Percentiles rank a stretch among this genome's conserved stretches.
phyloP scores from a whole-genome alignment of 495 filamentous ascomycete species.

The Trichoderma parareesei region DNA sequence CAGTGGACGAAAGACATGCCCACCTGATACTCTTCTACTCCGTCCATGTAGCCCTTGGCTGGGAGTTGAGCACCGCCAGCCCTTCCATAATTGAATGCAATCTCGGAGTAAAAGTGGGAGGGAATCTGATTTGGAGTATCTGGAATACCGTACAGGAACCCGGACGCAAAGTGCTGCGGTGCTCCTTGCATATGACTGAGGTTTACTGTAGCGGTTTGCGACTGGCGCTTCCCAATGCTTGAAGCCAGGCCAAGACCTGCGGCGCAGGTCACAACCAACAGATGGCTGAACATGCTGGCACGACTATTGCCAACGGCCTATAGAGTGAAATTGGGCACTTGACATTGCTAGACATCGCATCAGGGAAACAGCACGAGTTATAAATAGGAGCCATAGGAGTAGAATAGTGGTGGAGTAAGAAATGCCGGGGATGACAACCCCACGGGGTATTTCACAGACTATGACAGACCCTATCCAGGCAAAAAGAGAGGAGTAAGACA shows the following conservation, averaged over 20 bases:
- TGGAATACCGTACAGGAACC: background rate
- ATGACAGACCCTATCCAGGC: too few relatives aligned
- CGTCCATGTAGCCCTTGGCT: background rate
- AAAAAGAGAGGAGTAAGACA: too few relatives aligned
- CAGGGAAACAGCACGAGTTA: too few relatives aligned
- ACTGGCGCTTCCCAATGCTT: background rate
- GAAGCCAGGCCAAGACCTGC: background rate
- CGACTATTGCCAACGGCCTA: background rate
- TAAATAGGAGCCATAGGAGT: too few relatives aligned
- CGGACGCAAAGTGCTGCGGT: background rate
- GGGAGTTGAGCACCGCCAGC: constrained; percentile 1
- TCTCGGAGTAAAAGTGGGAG: background rate
- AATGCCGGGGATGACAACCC: too few relatives aligned
- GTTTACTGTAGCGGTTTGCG: background rate
- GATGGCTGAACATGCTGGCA: background rate
- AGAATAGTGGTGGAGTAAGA: too few relatives aligned
- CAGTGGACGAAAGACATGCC: background rate
- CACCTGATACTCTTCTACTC: background rate
- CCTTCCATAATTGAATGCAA: background rate
- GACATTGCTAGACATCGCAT: too few relatives aligned
- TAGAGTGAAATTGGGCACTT: too few relatives aligned
- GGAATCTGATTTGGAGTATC: background rate
- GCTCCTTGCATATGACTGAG: background rate
- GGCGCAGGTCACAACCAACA: background rate
- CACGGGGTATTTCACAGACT: too few relatives aligned